Base-by-base conservation (phyloP, 2,329 filamentous ascomycete genomes). In the Fusarium sp. region DNA sequence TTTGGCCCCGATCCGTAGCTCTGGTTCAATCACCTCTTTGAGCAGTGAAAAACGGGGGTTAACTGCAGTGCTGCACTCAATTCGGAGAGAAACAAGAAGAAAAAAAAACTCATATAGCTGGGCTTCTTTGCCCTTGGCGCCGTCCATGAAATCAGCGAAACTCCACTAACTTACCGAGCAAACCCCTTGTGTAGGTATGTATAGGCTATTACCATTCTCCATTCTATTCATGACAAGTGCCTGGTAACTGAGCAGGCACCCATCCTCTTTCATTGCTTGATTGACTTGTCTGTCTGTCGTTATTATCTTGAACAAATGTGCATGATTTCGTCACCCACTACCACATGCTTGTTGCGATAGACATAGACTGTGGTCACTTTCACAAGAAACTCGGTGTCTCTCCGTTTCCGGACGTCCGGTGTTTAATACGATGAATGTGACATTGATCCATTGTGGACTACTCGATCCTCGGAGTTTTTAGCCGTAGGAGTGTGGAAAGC, bases 331-430 rank as follows among this genome's bases (percentile, higher is more conserved):
- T 30, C 41, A 45, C 35, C 47, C 30, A 40, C 15, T 25, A 40
- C 8, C 41, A 32, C 20, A 30, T 35, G 22, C 35, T 32, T 37
- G 35, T 8, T n/a, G 15, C 8, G 17, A n/a, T n/a, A 4, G 27
- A 37, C 17, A n/a, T n/a, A 2, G 27, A 37, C 17, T 37, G n/a
- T 37, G 35, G 35, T n/a, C 35, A 37, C 9, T 37, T 37, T n/a
- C 35, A 37, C 17, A 37, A 48, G 15, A 15, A 37, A 55, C 65
- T 71, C 60, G 67, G 70, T 55, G 51, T 67, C 62, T 71, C 70
- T 71, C 70, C 70, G 66, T 72, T 70, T 67, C 70, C 70, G 66
- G 66, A 49, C 49, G 62, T 51, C 68, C 71, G 67, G 48, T 40
- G 40, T 35, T 43, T 25, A 20, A 14, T 19, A 50, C 44, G 56